Evolutionary conservation across 768 basidiomycete genomes (phyloP).

Genomic region (Clathrus columnatus): DNA sequence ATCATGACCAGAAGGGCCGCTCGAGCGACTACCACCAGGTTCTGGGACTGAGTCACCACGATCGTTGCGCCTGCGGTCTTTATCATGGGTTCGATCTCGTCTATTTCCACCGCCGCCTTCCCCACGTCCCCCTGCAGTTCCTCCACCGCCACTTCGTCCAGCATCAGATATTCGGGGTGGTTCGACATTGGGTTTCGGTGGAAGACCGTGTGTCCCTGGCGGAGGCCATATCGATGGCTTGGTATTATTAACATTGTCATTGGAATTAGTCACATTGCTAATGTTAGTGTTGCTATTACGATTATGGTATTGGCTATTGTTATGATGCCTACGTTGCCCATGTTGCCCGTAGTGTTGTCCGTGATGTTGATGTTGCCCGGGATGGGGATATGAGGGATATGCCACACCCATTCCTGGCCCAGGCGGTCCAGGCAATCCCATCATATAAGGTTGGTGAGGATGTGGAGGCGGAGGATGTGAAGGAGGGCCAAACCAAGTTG

Average conservation of each 20-base stretch:
- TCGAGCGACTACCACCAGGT: neutral
- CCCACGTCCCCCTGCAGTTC: neutral
- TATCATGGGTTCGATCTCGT: neutral
- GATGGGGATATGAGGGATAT: neutral
- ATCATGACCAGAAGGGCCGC: neutral
- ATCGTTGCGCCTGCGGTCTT: neutral
- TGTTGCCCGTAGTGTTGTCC: neutral
- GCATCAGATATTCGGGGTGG: neutral
- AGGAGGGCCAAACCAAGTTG: neutral
- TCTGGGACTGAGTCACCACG: neutral
- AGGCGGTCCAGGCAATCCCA: neutral
- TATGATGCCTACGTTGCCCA: neutral
- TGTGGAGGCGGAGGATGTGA: neutral
- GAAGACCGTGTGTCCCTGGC: constrained; percentile 5
- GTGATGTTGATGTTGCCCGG: neutral
- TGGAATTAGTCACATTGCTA: no score
- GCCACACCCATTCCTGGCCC: neutral
- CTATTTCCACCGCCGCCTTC: neutral
- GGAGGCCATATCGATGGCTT: neutral
- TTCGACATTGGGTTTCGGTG: neutral
- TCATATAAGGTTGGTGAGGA: neutral
- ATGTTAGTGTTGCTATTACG: neutral
- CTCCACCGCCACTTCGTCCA: neutral
- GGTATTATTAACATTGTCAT: neutral
- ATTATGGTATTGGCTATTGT: neutral